Conservation (phyloP, 2,329 filamentous ascomycete species). For the Sporothrix humicola region DNA sequence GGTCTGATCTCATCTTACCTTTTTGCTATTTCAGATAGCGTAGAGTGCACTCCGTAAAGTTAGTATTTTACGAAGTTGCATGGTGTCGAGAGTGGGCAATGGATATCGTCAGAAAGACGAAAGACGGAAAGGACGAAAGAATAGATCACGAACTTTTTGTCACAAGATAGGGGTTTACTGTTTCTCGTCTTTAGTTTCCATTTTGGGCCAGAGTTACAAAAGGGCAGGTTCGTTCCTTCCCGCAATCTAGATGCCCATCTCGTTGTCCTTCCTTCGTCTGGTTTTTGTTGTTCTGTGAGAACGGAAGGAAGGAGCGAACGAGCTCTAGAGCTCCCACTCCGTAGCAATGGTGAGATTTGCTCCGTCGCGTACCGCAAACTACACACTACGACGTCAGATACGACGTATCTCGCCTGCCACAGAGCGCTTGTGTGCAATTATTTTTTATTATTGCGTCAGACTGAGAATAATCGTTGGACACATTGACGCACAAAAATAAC, state of each 20-base stretch:
- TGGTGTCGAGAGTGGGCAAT: neutral
- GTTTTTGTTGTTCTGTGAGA: too few species aligned
- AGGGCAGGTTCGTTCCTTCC: too few species aligned
- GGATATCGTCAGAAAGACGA: too few species aligned
- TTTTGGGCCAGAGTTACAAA: too few species aligned
- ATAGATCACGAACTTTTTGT: too few species aligned
- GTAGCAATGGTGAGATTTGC: too few species aligned
- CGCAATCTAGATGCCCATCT: too few species aligned
- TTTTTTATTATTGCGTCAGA: too few species aligned
- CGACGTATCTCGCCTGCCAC: neutral
- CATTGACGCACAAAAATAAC: neutral
- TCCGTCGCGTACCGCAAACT: too few species aligned
- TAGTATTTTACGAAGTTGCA: neutral
- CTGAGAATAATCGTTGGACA: neutral
- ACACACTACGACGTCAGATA: conserved; percentile 6
- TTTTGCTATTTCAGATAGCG: neutral
- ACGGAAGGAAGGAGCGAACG: neutral
- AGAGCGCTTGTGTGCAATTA: too few species aligned
- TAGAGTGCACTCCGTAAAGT: neutral
- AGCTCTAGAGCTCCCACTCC: neutral
- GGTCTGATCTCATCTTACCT: neutral
- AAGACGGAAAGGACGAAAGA: too few species aligned
- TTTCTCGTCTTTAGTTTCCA: neutral
- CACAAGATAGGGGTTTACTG: neutral
- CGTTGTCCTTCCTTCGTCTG: too few species aligned